Evolutionary conservation across 495 filamentous ascomycete genomes (phyloP).

Genomic region (Penicillium bialowiezense): DNA sequence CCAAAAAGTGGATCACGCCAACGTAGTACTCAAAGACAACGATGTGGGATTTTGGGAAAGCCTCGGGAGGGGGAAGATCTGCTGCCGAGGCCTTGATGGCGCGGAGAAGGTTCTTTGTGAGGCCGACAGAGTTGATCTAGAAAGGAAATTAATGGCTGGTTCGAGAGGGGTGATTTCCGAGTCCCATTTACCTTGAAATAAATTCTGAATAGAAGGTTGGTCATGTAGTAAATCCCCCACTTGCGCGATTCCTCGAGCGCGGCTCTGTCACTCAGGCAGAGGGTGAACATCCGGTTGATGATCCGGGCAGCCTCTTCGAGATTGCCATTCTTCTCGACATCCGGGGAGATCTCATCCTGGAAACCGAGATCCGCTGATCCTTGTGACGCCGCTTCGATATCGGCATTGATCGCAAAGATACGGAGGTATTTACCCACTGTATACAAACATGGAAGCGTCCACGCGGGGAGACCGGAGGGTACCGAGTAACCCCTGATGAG

Average conservation of each 20-base stretch:
- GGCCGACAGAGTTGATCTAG: constrained; percentile 74
- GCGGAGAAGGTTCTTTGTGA: constrained; percentile 86
- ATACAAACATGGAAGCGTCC: constrained; percentile 89
- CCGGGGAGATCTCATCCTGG: constrained; percentile 72
- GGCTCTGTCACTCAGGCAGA: constrained; percentile 87
- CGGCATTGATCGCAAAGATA: constrained; percentile 83
- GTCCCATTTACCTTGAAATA: constrained; percentile 71
- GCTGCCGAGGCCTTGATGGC: constrained; percentile 68
- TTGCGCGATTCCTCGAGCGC: constrained; percentile 87
- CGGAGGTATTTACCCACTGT: constrained; percentile 78
- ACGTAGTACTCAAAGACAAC: constrained; percentile 97
- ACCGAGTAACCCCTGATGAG: constrained; percentile 74
- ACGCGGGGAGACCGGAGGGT: constrained; percentile 63
- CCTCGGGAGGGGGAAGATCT: constrained; percentile 72
- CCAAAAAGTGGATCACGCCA: constrained; percentile 84
- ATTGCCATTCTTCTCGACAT: constrained; percentile 70
- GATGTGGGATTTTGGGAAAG: constrained; percentile 81
- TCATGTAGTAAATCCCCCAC: constrained; percentile 93
- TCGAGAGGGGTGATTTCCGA: too few relatives aligned
- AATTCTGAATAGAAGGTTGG: constrained; percentile 93
- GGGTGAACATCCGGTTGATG: constrained; percentile 82
- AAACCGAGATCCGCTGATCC: constrained; percentile 44
- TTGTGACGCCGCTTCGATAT: constrained; percentile 50
- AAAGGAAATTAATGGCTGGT: constrained; percentile 6
- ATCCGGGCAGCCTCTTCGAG: constrained; percentile 86